These are phyloP conservation scores for Trichoderma gracile DNA, from an alignment of 2,329 filamentous ascomycete genomes.

Conservation along the genomic window DNA sequence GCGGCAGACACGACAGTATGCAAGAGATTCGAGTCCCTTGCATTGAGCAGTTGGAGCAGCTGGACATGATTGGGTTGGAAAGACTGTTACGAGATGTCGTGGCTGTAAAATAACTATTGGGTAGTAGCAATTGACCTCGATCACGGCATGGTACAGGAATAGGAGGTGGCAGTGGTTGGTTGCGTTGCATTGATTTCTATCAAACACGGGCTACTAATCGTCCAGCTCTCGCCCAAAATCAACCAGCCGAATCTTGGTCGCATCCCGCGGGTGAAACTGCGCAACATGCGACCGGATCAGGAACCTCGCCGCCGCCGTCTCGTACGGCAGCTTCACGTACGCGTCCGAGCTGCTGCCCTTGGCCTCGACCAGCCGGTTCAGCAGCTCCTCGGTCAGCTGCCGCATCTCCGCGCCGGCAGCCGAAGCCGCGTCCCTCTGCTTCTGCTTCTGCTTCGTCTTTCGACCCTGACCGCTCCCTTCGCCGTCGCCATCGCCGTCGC, in stretches of 20 bases:
- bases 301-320: constrained; percentile 64
- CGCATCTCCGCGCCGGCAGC: constrained; percentile 60
- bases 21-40: constrained; percentile 19
- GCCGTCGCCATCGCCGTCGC: constrained; percentile 29
- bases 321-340: constrained; percentile 59
- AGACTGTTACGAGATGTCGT: background rate
- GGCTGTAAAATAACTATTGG: background rate
- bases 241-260: constrained; percentile 58
- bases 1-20: constrained; percentile 30
- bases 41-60: background rate
- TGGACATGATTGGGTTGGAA: background rate
- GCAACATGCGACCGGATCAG: constrained; percentile 66
- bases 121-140: background rate
- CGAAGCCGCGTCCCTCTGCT: constrained; percentile 47
- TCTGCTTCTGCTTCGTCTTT: constrained; percentile 26
- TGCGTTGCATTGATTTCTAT: background rate
- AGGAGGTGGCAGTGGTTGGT: background rate
- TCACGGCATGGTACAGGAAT: background rate
- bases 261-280: constrained; percentile 65
- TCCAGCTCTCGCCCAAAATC: constrained; percentile 67
- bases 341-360: constrained; percentile 56
- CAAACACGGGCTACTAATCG: constrained; percentile 42
- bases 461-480: constrained; percentile 26
- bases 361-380: constrained; percentile 59
- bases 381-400: constrained; percentile 59